Conservation (phyloP, 345 rosid species). For the Durio zibethinus region DNA sequence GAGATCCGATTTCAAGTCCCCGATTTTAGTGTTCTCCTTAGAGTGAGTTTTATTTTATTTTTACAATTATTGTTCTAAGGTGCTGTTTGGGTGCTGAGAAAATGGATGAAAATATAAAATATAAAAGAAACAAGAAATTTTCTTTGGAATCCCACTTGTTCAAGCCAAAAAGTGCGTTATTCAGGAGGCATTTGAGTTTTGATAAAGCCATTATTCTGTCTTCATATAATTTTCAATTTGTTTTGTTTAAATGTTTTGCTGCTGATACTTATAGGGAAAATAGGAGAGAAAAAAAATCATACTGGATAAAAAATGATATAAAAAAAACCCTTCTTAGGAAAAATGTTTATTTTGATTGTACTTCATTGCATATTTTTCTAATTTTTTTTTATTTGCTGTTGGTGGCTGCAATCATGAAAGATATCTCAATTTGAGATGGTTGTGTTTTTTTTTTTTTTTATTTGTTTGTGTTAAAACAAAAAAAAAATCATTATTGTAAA, state of each 20-base stretch:
- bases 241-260: background rate
- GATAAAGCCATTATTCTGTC: background rate
- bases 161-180: background rate
- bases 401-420: too few relatives aligned
- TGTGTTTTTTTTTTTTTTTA: background rate
- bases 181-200: too few relatives aligned
- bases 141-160: background rate
- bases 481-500: background rate
- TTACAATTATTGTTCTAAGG: background rate
- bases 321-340: background rate
- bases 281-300: background rate
- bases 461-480: background rate
- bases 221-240: background rate
- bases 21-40: too few relatives aligned
- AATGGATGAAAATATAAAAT: background rate
- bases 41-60: too few relatives aligned
- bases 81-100: conserved; percentile 14
- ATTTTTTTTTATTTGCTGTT: too few relatives aligned
- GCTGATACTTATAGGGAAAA: background rate
- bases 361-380: background rate
- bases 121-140: background rate
- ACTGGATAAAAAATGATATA: background rate
- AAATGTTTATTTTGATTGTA: background rate
- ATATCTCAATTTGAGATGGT: too few relatives aligned
- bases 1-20: too few relatives aligned